These are phyloP conservation scores for Westerdykella ornata DNA, from an alignment of 2,329 filamentous ascomycete genomes.

Conservation along the genomic window DNA sequence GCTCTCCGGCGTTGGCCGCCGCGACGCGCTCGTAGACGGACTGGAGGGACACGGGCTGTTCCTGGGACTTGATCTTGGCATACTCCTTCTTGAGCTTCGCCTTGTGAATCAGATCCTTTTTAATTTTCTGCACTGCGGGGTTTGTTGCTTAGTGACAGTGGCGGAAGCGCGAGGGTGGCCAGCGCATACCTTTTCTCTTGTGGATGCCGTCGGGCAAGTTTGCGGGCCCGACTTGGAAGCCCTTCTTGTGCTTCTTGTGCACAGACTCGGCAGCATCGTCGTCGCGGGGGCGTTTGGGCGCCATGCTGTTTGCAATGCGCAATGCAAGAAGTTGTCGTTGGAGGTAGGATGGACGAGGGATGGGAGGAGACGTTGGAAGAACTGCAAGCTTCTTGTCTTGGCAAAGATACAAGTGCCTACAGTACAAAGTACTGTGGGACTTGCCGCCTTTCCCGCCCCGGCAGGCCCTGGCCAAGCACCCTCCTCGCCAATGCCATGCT, in stretches of 20 bases:
- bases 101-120: constrained; percentile 80
- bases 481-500: no score
- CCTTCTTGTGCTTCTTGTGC: constrained; percentile 54
- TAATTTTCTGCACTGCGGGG: constrained; percentile 73
- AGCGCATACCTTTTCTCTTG: constrained; percentile 61
- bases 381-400: no score
- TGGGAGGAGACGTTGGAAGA: neutral
- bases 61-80: constrained; percentile 70
- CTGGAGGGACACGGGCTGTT: constrained; percentile 37
- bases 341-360: neutral
- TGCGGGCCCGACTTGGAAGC: constrained; percentile 79
- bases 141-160: neutral
- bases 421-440: no score
- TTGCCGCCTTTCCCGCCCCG: no score
- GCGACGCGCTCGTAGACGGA: constrained; percentile 32
- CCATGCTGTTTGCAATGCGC: constrained; percentile 43
- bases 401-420: no score
- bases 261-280: constrained; percentile 24
- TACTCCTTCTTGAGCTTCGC: constrained; percentile 92
- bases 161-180: neutral
- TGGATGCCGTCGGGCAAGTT: constrained; percentile 88
- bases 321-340: neutral
- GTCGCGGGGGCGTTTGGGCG: constrained; percentile 53
- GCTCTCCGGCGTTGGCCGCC: constrained; percentile 8
- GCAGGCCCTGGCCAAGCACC: no score